phyloP scores from a whole-genome alignment of 2,329 filamentous ascomycete genomes.

The Dryadomyces quercivorus region DNA sequence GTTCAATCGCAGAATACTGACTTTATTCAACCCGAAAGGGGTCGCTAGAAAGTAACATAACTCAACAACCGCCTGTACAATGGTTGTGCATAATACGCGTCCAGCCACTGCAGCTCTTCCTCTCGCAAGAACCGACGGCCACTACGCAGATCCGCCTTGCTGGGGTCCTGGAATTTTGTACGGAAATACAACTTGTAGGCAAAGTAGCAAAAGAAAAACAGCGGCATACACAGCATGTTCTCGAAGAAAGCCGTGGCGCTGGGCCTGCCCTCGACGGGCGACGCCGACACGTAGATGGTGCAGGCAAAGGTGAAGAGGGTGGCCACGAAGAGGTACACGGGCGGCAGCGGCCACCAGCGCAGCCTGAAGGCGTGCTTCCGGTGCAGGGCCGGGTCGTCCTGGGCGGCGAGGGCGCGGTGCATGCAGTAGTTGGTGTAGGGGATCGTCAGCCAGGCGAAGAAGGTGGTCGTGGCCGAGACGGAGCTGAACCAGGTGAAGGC shows the following conservation, averaged over 20 bases:
- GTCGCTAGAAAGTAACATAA: too few species aligned
- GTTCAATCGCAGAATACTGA: too few species aligned
- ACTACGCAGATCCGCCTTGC: conserved; percentile 6
- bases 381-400: conserved; percentile 7
- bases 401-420: conserved; percentile 7
- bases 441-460: conserved; percentile 10
- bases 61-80: conserved; percentile 3
- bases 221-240: conserved; percentile 8
- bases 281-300: conserved; percentile 7
- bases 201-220: conserved; percentile 5
- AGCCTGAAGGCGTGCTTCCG: conserved; percentile 7
- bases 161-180: conserved; percentile 6
- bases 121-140: conserved; percentile 7
- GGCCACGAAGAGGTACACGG: conserved; percentile 4
- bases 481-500: conserved; percentile 9
- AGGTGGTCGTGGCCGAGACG: conserved; percentile 8
- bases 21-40: too few species aligned
- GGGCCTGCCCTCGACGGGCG: conserved; percentile 6
- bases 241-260: conserved; percentile 7
- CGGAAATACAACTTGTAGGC: conserved; percentile 10
- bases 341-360: conserved; percentile 4
- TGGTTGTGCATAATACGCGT: conserved; percentile 8
- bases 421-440: conserved; percentile 8
- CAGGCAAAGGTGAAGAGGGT: conserved; percentile 6
- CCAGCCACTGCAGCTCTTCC: conserved; percentile 6